Evolutionary conservation across 371 early-diverging fungal species (phyloP), one percentile per base, ranked within the genome.

Genomic region (Phascolomyces articulosus): DNA sequence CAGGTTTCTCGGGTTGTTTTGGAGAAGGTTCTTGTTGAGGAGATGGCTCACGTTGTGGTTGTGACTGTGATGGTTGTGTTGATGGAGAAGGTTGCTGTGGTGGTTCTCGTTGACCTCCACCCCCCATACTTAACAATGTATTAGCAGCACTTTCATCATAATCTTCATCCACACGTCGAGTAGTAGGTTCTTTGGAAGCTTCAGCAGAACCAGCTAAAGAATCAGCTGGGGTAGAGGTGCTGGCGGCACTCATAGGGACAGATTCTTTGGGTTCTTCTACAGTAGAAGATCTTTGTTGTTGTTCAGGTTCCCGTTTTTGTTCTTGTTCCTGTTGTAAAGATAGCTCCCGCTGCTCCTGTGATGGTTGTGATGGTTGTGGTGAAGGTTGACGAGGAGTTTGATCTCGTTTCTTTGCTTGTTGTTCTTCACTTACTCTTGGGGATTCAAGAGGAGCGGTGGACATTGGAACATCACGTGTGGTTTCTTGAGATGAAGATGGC

Each of bases 111-210:
- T 66, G 55, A 2, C 49, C 44, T 18, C 28, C 40, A 28, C 64
- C 61, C 13, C 70, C 66, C 49, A 70, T 70, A 44, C 70, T 70
- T 41, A 70, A 60, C 29, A 70, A 38, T n/a, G 63, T 53, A 38
- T 58, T 65, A 15, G 70, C 70, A 31, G 70, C 70, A 40, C 60
- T 65, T 31, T 62, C 66, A 54, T 70, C 70, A 26, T 70, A 63
- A 55, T 70, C 70, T 29, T 65, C 70, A 34, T 70, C 70, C 21
- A 58, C 47, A 0, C 62, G 48, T 18, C 63, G 34, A 13, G 63
- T 65, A 11, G 44, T 21, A 20, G 47, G 29, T 21, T 58, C 31
- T 21, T 38, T 55, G 15, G 31, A 53, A 26, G 34, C 2, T 20
- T 44, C 58, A 26, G 58, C 18, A 4, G 29, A 23, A 34, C 2